Base-by-base conservation (phyloP, 176 grass and related monocot genomes). In the Phyllostachys edulis region DNA sequence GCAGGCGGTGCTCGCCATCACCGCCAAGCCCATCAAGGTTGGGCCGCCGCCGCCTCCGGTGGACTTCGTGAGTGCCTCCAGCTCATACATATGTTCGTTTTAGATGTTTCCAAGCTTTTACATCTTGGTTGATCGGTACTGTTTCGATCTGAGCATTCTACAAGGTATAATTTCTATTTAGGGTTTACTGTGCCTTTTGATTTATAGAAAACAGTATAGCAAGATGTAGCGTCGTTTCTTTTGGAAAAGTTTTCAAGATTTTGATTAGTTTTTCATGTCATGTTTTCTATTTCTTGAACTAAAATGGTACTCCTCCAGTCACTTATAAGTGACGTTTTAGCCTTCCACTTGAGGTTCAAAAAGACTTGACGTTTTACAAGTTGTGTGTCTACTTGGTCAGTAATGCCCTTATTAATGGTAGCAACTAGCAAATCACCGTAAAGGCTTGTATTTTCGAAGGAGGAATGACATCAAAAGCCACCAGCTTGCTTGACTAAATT, bases 31-130 rank as follows among this genome's bases (percentile, higher is more conserved):
- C 70, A 92, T 92, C 80, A 92, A 92, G 71, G 17, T 92, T 50
- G 87, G 91, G 6, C 76, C 80, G 2, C 71, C 91, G 64, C 91
- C 91, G 34, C 70, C 11, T 98, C 89, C 15, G 96, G 96, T 65
- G 96, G 96, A 87, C 88, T 99, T 60, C 77, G 93, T 99, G 84
- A 94, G 96, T 90, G 55, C 65, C 66, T 84, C 61, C 36, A n/a
- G 52, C 60, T 55, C 69, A 18, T 38, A 62, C 21, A 40, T 57
- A 29, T 9, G 5, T 45, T 63, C 39, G 4, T 41, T 63, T 11
- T 15, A 49, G 9, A 67, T 17, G 12, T 37, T 63, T 63, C 9
- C 16, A 66, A 47, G 17, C 5, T 7, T 57, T 34, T 15, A 40
- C 40, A 12, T 49, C 11, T 27, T n/a, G 42, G 37, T 72, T 50